A percentile compares a stretch with the other conserved stretches of the same genome.
phyloP scores from a whole-genome alignment of 495 filamentous ascomycete species.

The Acidiella bohemica region DNA sequence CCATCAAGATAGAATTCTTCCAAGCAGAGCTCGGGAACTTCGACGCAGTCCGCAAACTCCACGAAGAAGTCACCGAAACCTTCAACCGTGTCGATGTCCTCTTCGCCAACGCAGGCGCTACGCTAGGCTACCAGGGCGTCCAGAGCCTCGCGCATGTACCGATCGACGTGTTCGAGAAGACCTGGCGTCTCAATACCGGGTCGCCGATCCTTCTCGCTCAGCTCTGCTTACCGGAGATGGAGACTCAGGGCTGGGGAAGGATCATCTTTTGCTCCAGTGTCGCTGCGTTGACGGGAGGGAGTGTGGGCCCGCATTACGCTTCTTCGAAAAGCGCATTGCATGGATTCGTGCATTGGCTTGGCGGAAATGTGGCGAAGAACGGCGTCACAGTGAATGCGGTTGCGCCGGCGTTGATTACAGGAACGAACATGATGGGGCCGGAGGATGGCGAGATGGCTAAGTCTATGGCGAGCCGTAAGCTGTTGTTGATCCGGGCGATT shows the following conservation, averaged over 20 bases:
- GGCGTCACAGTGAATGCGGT: slow-evolving; percentile 29
- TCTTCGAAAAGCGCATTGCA: slow-evolving; percentile 22
- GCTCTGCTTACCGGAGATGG: slow-evolving; percentile 27
- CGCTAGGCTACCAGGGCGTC: slow-evolving; percentile 15
- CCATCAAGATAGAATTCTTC: slow-evolving; percentile 19
- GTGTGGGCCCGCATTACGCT: slow-evolving; percentile 32
- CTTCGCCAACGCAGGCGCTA: slow-evolving; percentile 30
- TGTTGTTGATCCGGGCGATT: background rate
- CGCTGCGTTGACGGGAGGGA: slow-evolving; percentile 25
- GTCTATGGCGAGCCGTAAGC: slow-evolving; percentile 21
- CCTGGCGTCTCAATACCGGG: slow-evolving; percentile 25
- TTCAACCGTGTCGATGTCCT: slow-evolving; percentile 25
- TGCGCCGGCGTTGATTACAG: slow-evolving; percentile 26
- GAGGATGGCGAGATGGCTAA: slow-evolving; percentile 11
- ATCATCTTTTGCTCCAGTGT: slow-evolving; percentile 24
- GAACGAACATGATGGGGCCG: slow-evolving; percentile 24
- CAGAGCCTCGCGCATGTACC: slow-evolving; percentile 23
- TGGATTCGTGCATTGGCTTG: slow-evolving; percentile 28
- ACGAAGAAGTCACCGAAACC: slow-evolving; percentile 16
- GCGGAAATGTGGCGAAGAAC: slow-evolving; percentile 21
- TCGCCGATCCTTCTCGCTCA: slow-evolving; percentile 25
- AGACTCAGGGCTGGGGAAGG: slow-evolving; percentile 21
- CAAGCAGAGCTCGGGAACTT: slow-evolving; percentile 28
- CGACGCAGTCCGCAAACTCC: slow-evolving; percentile 23
- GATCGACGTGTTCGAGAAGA: slow-evolving; percentile 23